Percentiles rank a stretch among this genome's conserved stretches.
Evolutionary conservation across 192 early-diverging fungal species (phyloP).

Genomic region (Coemansia sp.): DNA sequence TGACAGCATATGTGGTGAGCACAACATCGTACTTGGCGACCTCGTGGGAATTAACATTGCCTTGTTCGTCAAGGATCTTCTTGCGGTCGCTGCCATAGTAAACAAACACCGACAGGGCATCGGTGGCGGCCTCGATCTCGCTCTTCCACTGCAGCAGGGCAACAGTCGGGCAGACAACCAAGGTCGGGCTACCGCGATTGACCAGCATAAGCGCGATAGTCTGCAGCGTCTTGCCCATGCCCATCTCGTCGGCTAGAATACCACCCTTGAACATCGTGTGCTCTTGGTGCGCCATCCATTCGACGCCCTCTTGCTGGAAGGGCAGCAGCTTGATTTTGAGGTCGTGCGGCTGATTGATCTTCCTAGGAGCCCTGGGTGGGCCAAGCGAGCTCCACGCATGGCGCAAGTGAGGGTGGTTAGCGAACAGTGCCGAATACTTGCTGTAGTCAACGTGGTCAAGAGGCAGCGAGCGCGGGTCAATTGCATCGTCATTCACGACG

Average conservation of each 20-base stretch:
- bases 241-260: conserved; percentile 86
- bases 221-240: conserved; percentile 94
- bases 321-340: conserved; percentile 77
- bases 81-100: conserved; percentile 75
- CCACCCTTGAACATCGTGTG: conserved; percentile 68
- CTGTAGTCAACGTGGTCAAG: conserved; percentile 40
- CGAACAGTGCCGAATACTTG: conserved; percentile 24
- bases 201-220: conserved; percentile 76
- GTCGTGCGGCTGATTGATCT: conserved; percentile 62
- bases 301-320: conserved; percentile 83
- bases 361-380: neutral
- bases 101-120: conserved; percentile 63
- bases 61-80: conserved; percentile 44
- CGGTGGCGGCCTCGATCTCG: conserved; percentile 70
- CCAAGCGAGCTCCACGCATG: conserved; percentile 35
- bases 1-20: conserved; percentile 71
- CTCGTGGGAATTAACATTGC: conserved; percentile 13
- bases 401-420: conserved; percentile 38
- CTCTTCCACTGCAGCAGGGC: conserved; percentile 86
- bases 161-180: conserved; percentile 85
- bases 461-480: conserved; percentile 22
- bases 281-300: conserved; percentile 84
- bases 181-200: conserved; percentile 65
- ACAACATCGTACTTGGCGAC: conserved; percentile 75
- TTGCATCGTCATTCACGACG: neutral